These are phyloP conservation scores for Juncus inflexus DNA, from an alignment of 176 grass and related monocot species.

Conservation along the genomic window DNA sequence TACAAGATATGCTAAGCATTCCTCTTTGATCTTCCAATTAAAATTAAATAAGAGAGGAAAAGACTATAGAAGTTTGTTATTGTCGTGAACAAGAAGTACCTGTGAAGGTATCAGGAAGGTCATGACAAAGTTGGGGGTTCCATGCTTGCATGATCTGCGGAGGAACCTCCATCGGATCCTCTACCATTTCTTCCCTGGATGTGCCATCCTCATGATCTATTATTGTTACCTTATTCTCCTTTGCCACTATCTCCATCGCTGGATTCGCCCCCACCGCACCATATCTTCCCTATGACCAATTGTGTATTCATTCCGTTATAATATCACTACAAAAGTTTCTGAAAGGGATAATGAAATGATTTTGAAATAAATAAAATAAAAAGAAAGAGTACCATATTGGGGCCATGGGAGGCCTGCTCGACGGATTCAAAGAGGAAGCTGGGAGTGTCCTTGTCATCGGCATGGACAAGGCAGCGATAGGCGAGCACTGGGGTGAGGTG, in stretches of 20 bases:
- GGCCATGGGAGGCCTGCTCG: constrained; percentile 53
- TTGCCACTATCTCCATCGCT: constrained; percentile 25
- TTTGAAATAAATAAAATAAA: too few species aligned
- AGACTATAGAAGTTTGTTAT: too few species aligned
- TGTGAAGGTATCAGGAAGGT: constrained; percentile 1
- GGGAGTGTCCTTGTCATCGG: constrained; percentile 55
- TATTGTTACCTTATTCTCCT: constrained; percentile 21
- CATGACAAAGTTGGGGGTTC: neutral
- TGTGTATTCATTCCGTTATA: too few species aligned
- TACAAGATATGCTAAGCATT: too few species aligned
- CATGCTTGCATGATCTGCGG: neutral
- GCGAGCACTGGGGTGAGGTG: constrained; percentile 82
- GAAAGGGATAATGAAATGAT: too few species aligned
- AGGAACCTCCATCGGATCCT: constrained; percentile 10
- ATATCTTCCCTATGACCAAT: neutral
- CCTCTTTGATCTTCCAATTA: too few species aligned
- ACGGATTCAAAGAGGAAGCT: constrained; percentile 96
- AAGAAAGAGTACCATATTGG: constrained; percentile 34
- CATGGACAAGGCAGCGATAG: constrained; percentile 67
- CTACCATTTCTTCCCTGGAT: neutral
- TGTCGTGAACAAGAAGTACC: too few species aligned
- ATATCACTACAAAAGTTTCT: too few species aligned
- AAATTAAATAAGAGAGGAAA: too few species aligned
- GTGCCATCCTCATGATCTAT: neutral
- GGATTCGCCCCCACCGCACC: constrained; percentile 24